phyloP scores from a whole-genome alignment of 139 green algal genomes.

The Chlorella vulgaris region DNA sequence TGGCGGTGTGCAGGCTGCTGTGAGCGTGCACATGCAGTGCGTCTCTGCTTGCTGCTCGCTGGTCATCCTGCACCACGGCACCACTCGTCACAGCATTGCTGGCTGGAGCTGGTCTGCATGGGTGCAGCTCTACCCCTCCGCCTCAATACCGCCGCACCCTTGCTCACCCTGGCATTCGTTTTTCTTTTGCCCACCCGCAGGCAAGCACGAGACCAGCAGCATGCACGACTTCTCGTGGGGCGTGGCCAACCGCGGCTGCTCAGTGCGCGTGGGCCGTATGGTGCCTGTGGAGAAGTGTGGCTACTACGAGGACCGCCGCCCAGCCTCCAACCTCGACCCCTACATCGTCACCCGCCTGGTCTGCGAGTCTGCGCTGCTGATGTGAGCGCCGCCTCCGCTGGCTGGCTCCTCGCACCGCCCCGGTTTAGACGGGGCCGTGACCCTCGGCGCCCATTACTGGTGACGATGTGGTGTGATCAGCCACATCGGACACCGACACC shows the following conservation, averaged over 20 bases:
- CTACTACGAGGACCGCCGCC: slow-evolving; percentile 98
- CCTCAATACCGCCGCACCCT: not conserved
- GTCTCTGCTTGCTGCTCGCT: not conserved
- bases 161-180: not conserved
- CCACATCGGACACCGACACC: too few relatives aligned
- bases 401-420: too few relatives aligned
- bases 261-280: slow-evolving; percentile 88
- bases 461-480: too few relatives aligned
- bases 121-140: not conserved
- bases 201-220: slow-evolving; percentile 89
- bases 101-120: not conserved
- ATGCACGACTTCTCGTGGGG: slow-evolving; percentile 98
- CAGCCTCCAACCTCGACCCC: slow-evolving; percentile 96
- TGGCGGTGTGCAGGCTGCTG: not conserved
- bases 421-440: too few relatives aligned
- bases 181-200: slow-evolving; percentile 9
- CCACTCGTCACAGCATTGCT: too few relatives aligned
- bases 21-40: not conserved
- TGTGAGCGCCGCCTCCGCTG: slow-evolving; percentile 29
- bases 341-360: slow-evolving; percentile 85
- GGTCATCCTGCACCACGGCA: too few relatives aligned
- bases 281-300: slow-evolving; percentile 91
- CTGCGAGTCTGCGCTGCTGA: slow-evolving; percentile 70
- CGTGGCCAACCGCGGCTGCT: slow-evolving; percentile 96
- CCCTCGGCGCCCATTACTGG: too few relatives aligned